Conservation (phyloP, 108 stramenopile species). For the Mediolabrus comicus region DNA sequence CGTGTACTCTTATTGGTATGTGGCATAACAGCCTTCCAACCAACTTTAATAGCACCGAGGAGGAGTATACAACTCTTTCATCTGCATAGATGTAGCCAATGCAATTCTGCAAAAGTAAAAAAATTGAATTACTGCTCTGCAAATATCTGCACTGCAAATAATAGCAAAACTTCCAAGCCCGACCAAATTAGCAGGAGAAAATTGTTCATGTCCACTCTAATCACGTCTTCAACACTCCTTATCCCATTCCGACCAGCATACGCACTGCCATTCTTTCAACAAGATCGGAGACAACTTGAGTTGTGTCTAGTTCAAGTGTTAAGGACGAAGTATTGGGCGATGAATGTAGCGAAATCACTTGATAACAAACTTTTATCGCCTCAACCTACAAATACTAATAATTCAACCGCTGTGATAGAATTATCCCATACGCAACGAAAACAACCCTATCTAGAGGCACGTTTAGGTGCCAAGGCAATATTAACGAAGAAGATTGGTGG, state of each 20-base stretch:
- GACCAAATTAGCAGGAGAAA: no score
- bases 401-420: conserved; percentile 9
- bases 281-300: conserved; percentile 59
- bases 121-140: no score
- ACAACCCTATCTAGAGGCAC: conserved; percentile 67
- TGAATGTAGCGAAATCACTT: conserved; percentile 31
- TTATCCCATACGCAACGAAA: conserved; percentile 24
- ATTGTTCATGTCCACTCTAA: neutral
- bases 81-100: no score
- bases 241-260: neutral
- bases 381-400: neutral
- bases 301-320: conserved; percentile 64
- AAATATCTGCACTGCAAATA: no score
- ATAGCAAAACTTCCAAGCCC: neutral
- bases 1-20: no score
- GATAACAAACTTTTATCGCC: conserved; percentile 9
- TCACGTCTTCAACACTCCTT: neutral
- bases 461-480: conserved; percentile 77
- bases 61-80: no score
- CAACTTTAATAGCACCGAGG: no score
- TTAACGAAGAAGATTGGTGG: conserved; percentile 64
- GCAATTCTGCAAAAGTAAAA: no score
- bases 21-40: no score
- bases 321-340: conserved; percentile 70
- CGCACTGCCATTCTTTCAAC: conserved; percentile 1